Evolutionary conservation across 352 stramenopile genomes (phyloP).

Genomic region (Globisporangium camurandrum): DNA sequence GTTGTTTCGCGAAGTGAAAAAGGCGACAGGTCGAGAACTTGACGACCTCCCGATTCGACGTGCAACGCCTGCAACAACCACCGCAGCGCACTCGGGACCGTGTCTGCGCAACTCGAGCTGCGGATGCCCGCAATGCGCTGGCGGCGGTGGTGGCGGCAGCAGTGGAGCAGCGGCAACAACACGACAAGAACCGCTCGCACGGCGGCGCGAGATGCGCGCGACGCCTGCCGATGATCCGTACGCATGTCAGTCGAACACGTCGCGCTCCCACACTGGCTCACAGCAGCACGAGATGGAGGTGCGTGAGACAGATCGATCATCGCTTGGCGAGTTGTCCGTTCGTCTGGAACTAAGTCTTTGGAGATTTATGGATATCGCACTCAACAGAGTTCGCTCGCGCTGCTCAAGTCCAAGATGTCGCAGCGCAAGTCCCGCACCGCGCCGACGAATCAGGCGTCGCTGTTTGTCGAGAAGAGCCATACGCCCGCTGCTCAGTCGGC

Average conservation of each 20-base stretch:
- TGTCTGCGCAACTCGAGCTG: slow-evolving; percentile 72
- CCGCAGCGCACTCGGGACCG: slow-evolving; percentile 23
- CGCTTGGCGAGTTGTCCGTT: not conserved
- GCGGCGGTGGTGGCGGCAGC: slow-evolving; percentile 18
- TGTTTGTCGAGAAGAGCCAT: slow-evolving; percentile 50
- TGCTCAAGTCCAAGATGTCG: slow-evolving; percentile 82
- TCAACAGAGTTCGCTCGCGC: slow-evolving; percentile 50
- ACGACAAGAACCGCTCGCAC: slow-evolving; percentile 20
- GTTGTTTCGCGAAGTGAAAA: slow-evolving; percentile 78
- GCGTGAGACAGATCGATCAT: not conserved
- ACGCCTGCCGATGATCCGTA: slow-evolving; percentile 19
- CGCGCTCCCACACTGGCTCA: slow-evolving; percentile 13
- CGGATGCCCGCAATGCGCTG: slow-evolving; percentile 52
- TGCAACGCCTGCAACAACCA: slow-evolving; percentile 5
- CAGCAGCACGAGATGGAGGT: slow-evolving; percentile 47
- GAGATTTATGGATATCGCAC: too few relatives aligned
- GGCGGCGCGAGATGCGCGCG: slow-evolving; percentile 26
- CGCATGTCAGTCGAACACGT: slow-evolving; percentile 19
- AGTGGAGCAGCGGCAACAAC: slow-evolving; percentile 3
- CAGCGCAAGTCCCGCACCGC: slow-evolving; percentile 60
- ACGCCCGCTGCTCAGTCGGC: slow-evolving; percentile 15
- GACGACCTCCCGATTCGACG: slow-evolving; percentile 49
- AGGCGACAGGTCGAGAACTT: slow-evolving; percentile 55
- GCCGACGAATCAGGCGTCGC: slow-evolving; percentile 56
- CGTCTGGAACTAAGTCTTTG: not conserved